Evolutionary conservation across 2,329 filamentous ascomycete species (phyloP), one percentile per base, ranked within the genome.

Genomic region (Ilyonectria sp.): DNA sequence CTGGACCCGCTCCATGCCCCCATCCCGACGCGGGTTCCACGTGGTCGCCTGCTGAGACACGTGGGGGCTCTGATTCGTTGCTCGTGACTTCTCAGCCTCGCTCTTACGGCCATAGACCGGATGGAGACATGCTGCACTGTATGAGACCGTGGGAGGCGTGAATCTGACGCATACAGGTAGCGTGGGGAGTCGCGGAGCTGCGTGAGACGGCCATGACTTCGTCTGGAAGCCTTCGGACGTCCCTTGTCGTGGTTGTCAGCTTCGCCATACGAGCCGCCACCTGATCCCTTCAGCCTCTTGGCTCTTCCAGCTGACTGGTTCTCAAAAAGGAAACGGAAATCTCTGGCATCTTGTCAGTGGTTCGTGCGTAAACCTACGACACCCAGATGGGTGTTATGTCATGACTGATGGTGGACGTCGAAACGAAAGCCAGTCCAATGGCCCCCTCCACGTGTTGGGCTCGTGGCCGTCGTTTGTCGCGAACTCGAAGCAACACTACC

Each of bases 61-160:
- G 76, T 78, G 76, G 74, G 76, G 69, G 60, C 60, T 66, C 68
- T 78, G 75, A 78, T 77, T 78, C 74, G 76, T 63, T 67, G 59
- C 11, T 57, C 33, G 23, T 17, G 13, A 23, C 21, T 40, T 46
- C 44, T 11, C 23, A 50, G 53, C 52, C 31, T 56, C 9, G 33
- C 17, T 15, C n/a, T 17, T 19, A 33, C 6, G 15, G 23, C 15
- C 13, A 26, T 44, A n/a, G 3, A 35, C 37, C 26, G 19, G 26
- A 4, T 49, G 5, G n/a, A n/a, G 31, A n/a, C 10, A 5, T 4
- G 53, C 31, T 47, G 60, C 33, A 19, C n/a, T 57, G 44, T 2
- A 56, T 44, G 43, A 44, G 29, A 47, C 15, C 10, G 23, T 19
- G 31, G 9, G 6, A n/a, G 29, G 26, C n/a, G 29, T 52, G 26